These are phyloP conservation scores for Fusarium burgessii DNA, from an alignment of 2,329 filamentous ascomycete species.

Conservation along the genomic window DNA sequence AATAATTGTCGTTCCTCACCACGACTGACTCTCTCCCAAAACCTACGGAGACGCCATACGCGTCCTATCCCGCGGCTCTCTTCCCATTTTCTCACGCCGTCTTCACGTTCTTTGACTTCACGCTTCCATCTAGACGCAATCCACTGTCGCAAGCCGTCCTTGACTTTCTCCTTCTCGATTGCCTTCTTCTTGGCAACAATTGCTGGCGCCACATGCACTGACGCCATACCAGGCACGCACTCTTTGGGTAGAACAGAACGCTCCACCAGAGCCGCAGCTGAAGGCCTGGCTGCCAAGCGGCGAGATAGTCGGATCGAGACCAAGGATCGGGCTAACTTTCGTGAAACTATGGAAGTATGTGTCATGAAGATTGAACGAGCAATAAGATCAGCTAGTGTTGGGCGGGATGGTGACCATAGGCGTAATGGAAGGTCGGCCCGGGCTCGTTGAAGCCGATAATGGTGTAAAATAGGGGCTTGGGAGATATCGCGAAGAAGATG, in stretches of 20 bases:
- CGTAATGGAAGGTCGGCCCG: constrained; percentile 66
- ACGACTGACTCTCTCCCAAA: constrained; percentile 72
- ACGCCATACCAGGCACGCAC: constrained; percentile 63
- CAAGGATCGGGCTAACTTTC: constrained; percentile 71
- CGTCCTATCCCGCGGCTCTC: constrained; percentile 65
- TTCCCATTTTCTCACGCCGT: constrained; percentile 61
- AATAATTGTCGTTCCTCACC: constrained; percentile 49
- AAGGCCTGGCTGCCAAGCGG: constrained; percentile 69
- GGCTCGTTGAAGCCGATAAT: constrained; percentile 68
- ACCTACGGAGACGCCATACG: constrained; percentile 71
- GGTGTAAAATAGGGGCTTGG: constrained; percentile 74
- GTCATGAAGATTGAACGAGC: constrained; percentile 75
- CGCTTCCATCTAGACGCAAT: constrained; percentile 69
- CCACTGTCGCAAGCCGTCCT: constrained; percentile 74
- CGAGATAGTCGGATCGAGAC: constrained; percentile 74
- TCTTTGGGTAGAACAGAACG: constrained; percentile 74
- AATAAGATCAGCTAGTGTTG: constrained; percentile 72
- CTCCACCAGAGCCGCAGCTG: constrained; percentile 69
- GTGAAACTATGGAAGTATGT: constrained; percentile 72
- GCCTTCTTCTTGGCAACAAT: constrained; percentile 72
- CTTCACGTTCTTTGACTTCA: constrained; percentile 63
- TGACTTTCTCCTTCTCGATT: constrained; percentile 75
- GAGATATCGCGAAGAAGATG: constrained; percentile 72
- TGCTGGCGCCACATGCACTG: constrained; percentile 64
- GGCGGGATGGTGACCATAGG: constrained; percentile 67